Conservation (phyloP, 352 stramenopile genomes). For the Phytophthora lateralis region DNA sequence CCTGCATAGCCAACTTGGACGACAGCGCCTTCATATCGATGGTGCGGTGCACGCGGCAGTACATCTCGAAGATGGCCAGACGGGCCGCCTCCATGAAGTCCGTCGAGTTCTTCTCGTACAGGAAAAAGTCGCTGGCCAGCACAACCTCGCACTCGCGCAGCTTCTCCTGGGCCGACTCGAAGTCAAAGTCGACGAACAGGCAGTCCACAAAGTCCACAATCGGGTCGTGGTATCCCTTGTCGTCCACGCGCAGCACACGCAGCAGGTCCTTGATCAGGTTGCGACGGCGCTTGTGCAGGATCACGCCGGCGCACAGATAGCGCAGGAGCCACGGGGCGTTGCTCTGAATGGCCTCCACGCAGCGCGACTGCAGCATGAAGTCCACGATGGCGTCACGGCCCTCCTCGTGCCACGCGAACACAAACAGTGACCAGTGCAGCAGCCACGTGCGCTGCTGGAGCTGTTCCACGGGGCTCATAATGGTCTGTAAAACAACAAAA, state of each 20-base stretch:
- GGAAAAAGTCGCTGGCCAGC: slow-evolving; percentile 97
- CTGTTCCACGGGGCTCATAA: slow-evolving; percentile 90
- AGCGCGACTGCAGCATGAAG: slow-evolving; percentile 93
- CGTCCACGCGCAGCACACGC: slow-evolving; percentile 93
- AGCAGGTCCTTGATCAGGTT: slow-evolving; percentile 96
- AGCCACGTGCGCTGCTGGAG: slow-evolving; percentile 98
- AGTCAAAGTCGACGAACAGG: slow-evolving; percentile 99
- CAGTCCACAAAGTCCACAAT: slow-evolving; percentile 97
- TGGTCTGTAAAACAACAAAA: slow-evolving; percentile 43
- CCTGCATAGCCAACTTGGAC: slow-evolving; percentile 95
- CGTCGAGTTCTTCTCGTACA: slow-evolving; percentile 95
- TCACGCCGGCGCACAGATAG: slow-evolving; percentile 97
- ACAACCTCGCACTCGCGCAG: slow-evolving; percentile 95
- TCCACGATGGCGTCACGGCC: slow-evolving; percentile 97
- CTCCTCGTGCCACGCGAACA: slow-evolving; percentile 92
- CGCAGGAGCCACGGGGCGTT: slow-evolving; percentile 97
- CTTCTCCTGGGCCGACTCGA: slow-evolving; percentile 96
- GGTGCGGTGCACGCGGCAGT: slow-evolving; percentile 99
- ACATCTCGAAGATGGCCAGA: slow-evolving; percentile 99
- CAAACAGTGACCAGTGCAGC: slow-evolving; percentile 98
- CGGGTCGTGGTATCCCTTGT: slow-evolving; percentile 84
- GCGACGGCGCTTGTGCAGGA: slow-evolving; percentile 96
- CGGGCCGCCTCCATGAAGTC: slow-evolving; percentile 98
- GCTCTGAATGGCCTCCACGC: slow-evolving; percentile 98
- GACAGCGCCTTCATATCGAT: slow-evolving; percentile 98